phyloP scores from a whole-genome alignment of 2,329 filamentous ascomycete genomes.

The Fusarium solani-melongenae region DNA sequence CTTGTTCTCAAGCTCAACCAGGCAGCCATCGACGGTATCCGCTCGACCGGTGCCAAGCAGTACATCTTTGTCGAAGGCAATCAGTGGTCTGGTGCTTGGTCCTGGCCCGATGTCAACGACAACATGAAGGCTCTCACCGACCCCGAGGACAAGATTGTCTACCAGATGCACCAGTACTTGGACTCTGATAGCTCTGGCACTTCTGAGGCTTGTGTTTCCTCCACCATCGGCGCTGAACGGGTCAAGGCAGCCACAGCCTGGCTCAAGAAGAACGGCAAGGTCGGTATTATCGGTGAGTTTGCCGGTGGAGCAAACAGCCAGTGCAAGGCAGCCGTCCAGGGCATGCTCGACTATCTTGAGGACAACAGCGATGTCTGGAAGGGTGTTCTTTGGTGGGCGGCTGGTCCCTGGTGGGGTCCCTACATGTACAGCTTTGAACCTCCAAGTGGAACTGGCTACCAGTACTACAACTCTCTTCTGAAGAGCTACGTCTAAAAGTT shows the following conservation, averaged over 20 bases:
- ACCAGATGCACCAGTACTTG: constrained; percentile 71
- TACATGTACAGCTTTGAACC: constrained; percentile 63
- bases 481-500: constrained; percentile 42
- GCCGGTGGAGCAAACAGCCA: constrained; percentile 63
- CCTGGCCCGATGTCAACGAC: constrained; percentile 54
- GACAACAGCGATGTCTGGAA: constrained; percentile 69
- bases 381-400: constrained; percentile 68
- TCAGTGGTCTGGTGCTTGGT: constrained; percentile 64
- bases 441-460: constrained; percentile 56
- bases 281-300: constrained; percentile 66
- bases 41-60: constrained; percentile 67
- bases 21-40: constrained; percentile 72
- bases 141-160: constrained; percentile 62
- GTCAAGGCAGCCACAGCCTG: constrained; percentile 62
- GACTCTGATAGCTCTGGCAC: constrained; percentile 66
- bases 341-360: constrained; percentile 62
- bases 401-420: constrained; percentile 68
- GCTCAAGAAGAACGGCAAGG: constrained; percentile 65
- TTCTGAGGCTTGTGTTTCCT: constrained; percentile 57
- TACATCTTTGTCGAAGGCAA: constrained; percentile 69
- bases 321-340: constrained; percentile 64
- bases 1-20: constrained; percentile 72
- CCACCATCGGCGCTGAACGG: constrained; percentile 61
- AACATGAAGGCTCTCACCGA: constrained; percentile 58
- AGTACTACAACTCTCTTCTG: constrained; percentile 42